phyloP scores from a whole-genome alignment of 208 protist genomes.

The Leishmania mexicana region DNA sequence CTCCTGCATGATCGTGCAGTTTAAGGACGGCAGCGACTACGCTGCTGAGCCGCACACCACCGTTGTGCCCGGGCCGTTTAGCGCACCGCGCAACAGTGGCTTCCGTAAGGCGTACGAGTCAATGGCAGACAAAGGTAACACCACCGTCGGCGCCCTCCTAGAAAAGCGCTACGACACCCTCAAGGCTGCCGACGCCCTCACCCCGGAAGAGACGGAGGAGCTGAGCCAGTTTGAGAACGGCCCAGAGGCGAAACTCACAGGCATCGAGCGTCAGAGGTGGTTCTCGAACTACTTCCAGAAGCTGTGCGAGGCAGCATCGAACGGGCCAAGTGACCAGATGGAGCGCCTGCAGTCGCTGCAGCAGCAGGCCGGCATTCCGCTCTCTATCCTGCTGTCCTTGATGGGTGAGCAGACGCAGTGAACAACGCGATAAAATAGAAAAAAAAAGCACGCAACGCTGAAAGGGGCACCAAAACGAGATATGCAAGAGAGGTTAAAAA shows the following conservation, averaged over 20 bases:
- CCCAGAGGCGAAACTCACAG: conserved; percentile 43
- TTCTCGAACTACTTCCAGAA: conserved; percentile 69
- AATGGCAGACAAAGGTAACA: conserved; percentile 79
- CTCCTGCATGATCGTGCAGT: conserved; percentile 91
- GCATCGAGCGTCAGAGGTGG: conserved; percentile 69
- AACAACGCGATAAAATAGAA: not conserved
- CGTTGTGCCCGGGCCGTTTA: conserved; percentile 85
- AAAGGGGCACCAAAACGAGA: not conserved
- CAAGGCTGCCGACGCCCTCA: conserved; percentile 36
- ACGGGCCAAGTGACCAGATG: conserved; percentile 61
- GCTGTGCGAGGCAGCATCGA: conserved; percentile 36
- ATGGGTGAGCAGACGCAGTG: conserved; percentile 62
- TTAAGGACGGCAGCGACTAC: conserved; percentile 83
- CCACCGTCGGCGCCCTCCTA: conserved; percentile 69
- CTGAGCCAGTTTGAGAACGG: conserved; percentile 54
- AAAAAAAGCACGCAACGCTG: not conserved
- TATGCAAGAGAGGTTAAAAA: not conserved
- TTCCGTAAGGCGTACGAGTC: conserved; percentile 88
- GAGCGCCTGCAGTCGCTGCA: conserved; percentile 84
- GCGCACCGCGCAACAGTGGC: conserved; percentile 56
- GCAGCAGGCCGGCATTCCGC: conserved; percentile 83
- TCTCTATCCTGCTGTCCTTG: conserved; percentile 80
- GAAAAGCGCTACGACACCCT: conserved; percentile 86
- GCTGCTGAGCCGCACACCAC: conserved; percentile 57
- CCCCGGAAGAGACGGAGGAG: conserved; percentile 62